phyloP scores from a whole-genome alignment of 345 rosid species.

The Gossypioides kirkii region DNA sequence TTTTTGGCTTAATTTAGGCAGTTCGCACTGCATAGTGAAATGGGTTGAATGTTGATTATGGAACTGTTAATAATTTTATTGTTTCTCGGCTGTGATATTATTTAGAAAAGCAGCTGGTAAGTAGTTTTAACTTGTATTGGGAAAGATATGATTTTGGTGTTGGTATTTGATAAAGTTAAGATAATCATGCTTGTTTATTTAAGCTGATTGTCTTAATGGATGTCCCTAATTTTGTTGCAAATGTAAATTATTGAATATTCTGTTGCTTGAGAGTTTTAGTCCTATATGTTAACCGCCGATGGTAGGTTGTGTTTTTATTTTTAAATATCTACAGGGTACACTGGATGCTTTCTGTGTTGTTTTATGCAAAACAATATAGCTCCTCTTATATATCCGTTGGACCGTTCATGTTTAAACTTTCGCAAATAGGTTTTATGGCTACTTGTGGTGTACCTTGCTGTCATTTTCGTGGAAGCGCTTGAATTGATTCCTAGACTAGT shows the following conservation, averaged over 20 bases:
- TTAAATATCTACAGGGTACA: neutral
- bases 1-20: neutral
- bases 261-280: neutral
- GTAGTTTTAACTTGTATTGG: neutral
- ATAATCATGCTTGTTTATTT: neutral
- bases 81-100: neutral
- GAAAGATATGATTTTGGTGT: neutral
- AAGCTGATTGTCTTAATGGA: neutral
- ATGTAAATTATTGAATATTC: neutral
- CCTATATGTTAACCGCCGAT: neutral
- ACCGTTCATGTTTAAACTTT: neutral
- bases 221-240: too few relatives aligned
- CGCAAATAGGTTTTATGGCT: neutral
- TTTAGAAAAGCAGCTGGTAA: neutral
- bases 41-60: neutral
- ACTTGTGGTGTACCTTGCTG: neutral
- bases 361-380: neutral
- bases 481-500: neutral
- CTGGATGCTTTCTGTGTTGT: neutral
- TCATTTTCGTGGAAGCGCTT: neutral
- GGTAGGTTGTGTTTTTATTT: neutral
- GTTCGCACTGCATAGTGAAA: too few relatives aligned
- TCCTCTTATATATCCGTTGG: neutral
- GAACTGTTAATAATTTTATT: neutral
- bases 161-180: neutral